Conservation (phyloP, 73 alveolate species). For the Urostyla sp. region DNA sequence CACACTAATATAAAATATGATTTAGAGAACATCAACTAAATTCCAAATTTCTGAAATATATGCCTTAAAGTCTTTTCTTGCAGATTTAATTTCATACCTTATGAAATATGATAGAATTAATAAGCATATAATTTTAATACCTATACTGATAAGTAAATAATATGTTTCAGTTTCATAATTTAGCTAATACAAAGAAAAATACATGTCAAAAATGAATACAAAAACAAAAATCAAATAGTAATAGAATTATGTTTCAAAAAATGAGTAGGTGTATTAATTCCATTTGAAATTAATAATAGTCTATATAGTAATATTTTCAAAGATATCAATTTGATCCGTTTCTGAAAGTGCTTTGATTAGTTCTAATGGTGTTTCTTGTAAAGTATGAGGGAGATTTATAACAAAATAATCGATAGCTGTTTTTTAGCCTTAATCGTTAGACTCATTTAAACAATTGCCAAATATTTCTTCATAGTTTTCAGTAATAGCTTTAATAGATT, state of each 20-base stretch:
- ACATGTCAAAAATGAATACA: neutral
- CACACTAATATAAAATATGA: neutral
- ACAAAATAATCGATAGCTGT: neutral
- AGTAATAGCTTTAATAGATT: neutral
- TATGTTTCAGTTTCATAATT: too few relatives aligned
- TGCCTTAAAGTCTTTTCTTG: neutral
- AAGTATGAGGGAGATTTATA: constrained; percentile 22
- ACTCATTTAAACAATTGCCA: neutral
- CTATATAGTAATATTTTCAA: constrained; percentile 17
- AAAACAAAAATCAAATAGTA: neutral
- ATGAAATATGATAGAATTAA: neutral
- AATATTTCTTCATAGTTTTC: constrained; percentile 13
- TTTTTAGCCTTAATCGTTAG: neutral
- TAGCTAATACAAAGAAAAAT: neutral
- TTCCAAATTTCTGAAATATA: constrained; percentile 22
- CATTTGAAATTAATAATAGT: constrained; percentile 30
- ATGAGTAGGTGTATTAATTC: neutral
- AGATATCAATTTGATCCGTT: neutral
- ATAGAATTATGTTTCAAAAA: neutral
- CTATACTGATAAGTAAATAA: too few relatives aligned
- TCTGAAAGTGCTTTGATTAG: neutral
- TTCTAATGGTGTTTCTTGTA: neutral
- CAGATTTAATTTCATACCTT: neutral
- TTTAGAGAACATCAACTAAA: neutral
- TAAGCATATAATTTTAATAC: neutral